Evolutionary conservation across 2,329 filamentous ascomycete species (phyloP).

Genomic region (Colletotrichum sp.): DNA sequence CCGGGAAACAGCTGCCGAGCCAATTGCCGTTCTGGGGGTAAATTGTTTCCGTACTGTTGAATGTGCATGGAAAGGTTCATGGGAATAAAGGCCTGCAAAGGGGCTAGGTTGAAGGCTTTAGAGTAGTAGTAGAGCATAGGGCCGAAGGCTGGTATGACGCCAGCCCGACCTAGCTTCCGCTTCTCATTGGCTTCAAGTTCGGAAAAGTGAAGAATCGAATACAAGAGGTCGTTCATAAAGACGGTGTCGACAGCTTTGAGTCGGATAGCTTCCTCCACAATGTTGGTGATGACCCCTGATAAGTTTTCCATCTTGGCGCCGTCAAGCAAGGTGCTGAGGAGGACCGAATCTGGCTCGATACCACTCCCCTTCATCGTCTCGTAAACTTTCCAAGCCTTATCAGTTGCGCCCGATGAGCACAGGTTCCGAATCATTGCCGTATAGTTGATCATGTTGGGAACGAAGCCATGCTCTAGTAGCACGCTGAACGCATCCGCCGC

Average conservation of each 20-base stretch:
- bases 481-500: constrained; percentile 58
- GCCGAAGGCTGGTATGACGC: constrained; percentile 42
- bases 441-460: constrained; percentile 66
- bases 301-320: constrained; percentile 67
- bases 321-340: constrained; percentile 72
- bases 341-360: constrained; percentile 66
- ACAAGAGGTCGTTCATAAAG: constrained; percentile 51
- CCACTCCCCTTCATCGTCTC: constrained; percentile 63
- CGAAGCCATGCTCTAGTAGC: constrained; percentile 64
- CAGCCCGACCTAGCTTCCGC: constrained; percentile 29
- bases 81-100: constrained; percentile 44
- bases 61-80: constrained; percentile 17
- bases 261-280: constrained; percentile 35
- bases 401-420: constrained; percentile 64
- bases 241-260: constrained; percentile 54
- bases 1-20: constrained; percentile 30
- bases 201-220: constrained; percentile 47
- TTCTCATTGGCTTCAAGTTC: constrained; percentile 40
- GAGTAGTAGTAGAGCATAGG: constrained; percentile 54
- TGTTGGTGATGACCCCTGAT: constrained; percentile 49
- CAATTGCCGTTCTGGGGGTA: constrained; percentile 17
- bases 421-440: constrained; percentile 76
- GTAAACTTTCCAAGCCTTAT: constrained; percentile 69
- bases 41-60: constrained; percentile 7
- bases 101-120: constrained; percentile 50